phyloP scores from a whole-genome alignment of 345 rosid species.

The Brassica carinata region DNA sequence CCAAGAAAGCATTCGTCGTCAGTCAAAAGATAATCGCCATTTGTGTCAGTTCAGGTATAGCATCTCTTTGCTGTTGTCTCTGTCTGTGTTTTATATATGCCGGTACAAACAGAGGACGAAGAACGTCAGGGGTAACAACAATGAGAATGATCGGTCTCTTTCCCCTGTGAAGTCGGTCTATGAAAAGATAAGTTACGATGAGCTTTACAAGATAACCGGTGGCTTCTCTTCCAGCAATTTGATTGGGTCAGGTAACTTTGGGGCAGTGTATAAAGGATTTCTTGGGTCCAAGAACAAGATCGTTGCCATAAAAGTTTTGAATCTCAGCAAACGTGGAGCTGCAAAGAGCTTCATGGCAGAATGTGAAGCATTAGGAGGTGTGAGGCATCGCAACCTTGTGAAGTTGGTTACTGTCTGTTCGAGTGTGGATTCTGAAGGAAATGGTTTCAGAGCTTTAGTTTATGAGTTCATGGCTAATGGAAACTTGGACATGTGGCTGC shows the following conservation, averaged over 20 bases:
- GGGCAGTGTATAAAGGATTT: constrained; percentile 1
- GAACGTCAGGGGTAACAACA: background rate
- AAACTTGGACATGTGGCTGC: constrained; percentile 35
- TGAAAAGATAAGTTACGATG: constrained; percentile 29
- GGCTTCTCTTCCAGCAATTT: constrained; percentile 35
- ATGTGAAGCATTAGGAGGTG: constrained; percentile 42
- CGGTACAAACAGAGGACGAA: constrained; percentile 2
- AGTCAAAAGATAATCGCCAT: constrained; percentile 7
- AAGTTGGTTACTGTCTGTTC: constrained; percentile 44
- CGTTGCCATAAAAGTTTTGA: constrained; percentile 44
- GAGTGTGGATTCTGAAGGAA: constrained; percentile 37
- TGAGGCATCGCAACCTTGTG: constrained; percentile 50
- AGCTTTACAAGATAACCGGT: constrained; percentile 31
- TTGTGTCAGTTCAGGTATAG: constrained; percentile 6
- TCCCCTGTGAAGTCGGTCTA: background rate
- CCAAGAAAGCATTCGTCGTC: constrained; percentile 14
- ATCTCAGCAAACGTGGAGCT: constrained; percentile 45
- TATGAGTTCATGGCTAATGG: constrained; percentile 37
- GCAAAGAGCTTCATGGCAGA: constrained; percentile 51
- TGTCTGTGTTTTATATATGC: constrained; percentile 31
- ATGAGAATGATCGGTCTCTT: background rate
- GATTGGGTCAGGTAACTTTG: constrained; percentile 33
- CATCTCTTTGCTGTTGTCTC: constrained; percentile 36
- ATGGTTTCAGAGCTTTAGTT: constrained; percentile 32
- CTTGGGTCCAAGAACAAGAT: background rate